A percentile compares a stretch with the other conserved stretches of the same genome.
phyloP scores from a whole-genome alignment of 2,329 filamentous ascomycete genomes.

The Fusarium duplospermum region DNA sequence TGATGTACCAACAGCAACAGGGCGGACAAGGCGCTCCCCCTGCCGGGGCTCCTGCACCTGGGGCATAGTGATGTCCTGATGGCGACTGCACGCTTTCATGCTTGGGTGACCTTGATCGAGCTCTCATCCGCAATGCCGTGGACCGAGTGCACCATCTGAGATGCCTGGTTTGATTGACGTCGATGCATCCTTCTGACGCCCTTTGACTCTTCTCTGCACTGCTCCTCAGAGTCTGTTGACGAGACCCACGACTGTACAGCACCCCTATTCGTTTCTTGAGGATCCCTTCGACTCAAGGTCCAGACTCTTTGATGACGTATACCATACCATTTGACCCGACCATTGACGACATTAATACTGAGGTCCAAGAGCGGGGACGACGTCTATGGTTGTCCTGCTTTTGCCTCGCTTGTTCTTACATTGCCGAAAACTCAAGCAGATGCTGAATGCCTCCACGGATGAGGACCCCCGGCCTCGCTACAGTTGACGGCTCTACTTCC shows the following conservation, averaged over 20 bases:
- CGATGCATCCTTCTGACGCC: constrained; percentile 43
- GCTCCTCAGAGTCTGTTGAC: constrained; percentile 44
- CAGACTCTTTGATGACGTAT: constrained; percentile 45
- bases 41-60: constrained; percentile 50
- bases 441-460: constrained; percentile 32
- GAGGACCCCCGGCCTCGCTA: constrained; percentile 11
- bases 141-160: constrained; percentile 42
- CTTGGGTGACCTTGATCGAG: constrained; percentile 51
- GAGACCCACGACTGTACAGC: constrained; percentile 50
- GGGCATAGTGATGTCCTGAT: constrained; percentile 51
- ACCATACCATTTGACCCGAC: constrained; percentile 44
- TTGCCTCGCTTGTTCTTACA: constrained; percentile 27
- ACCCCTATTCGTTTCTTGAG: constrained; percentile 41
- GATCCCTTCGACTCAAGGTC: constrained; percentile 36
- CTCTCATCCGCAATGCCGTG: constrained; percentile 39
- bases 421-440: constrained; percentile 35
- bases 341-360: constrained; percentile 42
- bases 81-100: constrained; percentile 42
- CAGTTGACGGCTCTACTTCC: constrained; percentile 15
- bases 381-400: constrained; percentile 38
- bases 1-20: constrained; percentile 59
- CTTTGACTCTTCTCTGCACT: constrained; percentile 30
- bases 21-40: constrained; percentile 52
- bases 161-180: constrained; percentile 51
- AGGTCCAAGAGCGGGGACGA: constrained; percentile 32